phyloP scores from a whole-genome alignment of 2,329 filamentous ascomycete species.

The Aspergillus carbonarius region DNA sequence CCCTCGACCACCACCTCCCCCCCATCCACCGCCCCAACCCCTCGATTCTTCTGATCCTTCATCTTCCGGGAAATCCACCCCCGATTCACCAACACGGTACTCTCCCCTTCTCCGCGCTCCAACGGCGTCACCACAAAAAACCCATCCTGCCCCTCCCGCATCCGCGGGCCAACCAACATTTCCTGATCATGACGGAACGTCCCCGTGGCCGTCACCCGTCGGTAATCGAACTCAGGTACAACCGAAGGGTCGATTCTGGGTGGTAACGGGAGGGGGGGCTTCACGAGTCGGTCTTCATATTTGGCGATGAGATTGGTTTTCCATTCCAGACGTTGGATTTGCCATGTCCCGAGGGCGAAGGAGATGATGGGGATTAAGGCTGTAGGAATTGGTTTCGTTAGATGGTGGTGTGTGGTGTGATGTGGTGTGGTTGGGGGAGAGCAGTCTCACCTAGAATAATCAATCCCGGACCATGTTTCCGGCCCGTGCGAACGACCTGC shows the following conservation, averaged over 20 bases:
- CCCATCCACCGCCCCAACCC: constrained; percentile 60
- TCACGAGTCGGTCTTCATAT: constrained; percentile 87
- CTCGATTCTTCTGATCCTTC: constrained; percentile 61
- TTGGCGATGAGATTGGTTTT: constrained; percentile 90
- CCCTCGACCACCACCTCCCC: constrained; percentile 74
- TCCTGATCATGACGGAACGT: constrained; percentile 82
- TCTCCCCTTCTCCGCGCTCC: constrained; percentile 60
- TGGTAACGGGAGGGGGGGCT: constrained; percentile 80
- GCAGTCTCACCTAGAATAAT: constrained; percentile 66
- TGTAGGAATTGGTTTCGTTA: constrained; percentile 21
- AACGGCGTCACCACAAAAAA: constrained; percentile 90
- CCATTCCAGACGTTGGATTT: constrained; percentile 88
- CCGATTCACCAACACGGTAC: constrained; percentile 80
- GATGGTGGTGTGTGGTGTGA: no score
- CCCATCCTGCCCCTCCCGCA: constrained; percentile 85
- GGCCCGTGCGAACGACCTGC: constrained; percentile 71
- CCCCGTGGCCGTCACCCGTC: constrained; percentile 75
- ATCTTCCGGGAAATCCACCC: constrained; percentile 87
- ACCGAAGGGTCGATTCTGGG: constrained; percentile 77
- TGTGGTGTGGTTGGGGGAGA: not conserved
- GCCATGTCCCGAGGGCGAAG: constrained; percentile 89
- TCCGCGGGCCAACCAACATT: constrained; percentile 90
- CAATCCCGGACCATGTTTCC: constrained; percentile 75
- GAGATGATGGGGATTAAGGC: constrained; percentile 88
- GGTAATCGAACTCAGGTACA: constrained; percentile 86